phyloP scores from a whole-genome alignment of 495 filamentous ascomycete species.

The Xylaria longipes region DNA sequence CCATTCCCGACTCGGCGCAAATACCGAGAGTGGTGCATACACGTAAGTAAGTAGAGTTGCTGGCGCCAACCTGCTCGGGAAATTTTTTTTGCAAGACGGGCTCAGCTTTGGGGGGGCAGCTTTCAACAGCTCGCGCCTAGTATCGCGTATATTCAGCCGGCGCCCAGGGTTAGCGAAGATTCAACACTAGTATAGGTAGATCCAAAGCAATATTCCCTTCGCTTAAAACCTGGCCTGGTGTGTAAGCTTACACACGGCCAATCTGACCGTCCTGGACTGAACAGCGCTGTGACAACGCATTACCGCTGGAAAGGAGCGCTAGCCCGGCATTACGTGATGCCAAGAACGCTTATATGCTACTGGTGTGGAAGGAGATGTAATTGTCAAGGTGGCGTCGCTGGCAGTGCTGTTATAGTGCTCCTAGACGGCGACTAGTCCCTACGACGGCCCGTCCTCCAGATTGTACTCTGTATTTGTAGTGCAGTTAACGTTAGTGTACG shows the following conservation, averaged over 20 bases:
- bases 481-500: background rate
- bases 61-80: background rate
- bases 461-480: constrained; percentile 26
- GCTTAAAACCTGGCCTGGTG: constrained; percentile 7
- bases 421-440: background rate
- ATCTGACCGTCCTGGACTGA: background rate
- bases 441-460: background rate
- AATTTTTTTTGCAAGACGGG: background rate
- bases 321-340: constrained; percentile 17
- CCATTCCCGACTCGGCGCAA: background rate
- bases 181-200: background rate
- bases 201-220: background rate
- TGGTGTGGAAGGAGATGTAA: background rate
- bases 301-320: constrained; percentile 6
- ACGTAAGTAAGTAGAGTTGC: background rate
- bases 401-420: background rate
- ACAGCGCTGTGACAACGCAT: constrained; percentile 7
- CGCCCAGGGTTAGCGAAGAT: background rate
- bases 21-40: background rate
- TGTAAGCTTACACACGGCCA: constrained; percentile 18
- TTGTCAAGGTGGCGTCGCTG: background rate
- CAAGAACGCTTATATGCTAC: background rate
- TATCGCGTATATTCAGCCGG: background rate
- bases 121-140: background rate
- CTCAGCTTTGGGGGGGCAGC: background rate